Evolutionary conservation across 805 yeast species (phyloP).

Genomic region (Metschnikowia cerradonensis): DNA sequence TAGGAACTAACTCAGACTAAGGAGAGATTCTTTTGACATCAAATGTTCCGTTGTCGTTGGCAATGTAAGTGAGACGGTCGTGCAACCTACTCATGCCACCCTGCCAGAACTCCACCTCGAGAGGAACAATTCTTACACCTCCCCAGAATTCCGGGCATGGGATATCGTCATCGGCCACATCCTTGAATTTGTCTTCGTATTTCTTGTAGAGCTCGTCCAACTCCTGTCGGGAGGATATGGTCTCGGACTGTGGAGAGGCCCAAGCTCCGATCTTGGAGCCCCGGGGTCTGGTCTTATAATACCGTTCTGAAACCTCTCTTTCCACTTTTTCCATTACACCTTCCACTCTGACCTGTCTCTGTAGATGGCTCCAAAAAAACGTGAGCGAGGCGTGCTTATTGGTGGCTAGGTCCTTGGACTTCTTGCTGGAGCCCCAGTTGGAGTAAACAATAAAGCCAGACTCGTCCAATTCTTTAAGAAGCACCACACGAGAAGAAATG

Average conservation of each 20-base stretch:
- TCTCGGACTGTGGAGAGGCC: slow-evolving; percentile 85
- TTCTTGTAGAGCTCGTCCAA: slow-evolving; percentile 51
- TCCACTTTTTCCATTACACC: slow-evolving; percentile 74
- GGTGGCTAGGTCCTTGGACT: slow-evolving; percentile 61
- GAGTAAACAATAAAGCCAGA: slow-evolving; percentile 85
- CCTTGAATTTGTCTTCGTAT: slow-evolving; percentile 56
- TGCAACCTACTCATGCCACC: slow-evolving; percentile 88
- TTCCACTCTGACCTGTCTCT: slow-evolving; percentile 91
- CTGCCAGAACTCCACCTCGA: slow-evolving; percentile 96
- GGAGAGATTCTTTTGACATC: slow-evolving; percentile 70
- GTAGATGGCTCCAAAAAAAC: slow-evolving; percentile 88
- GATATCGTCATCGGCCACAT: slow-evolving; percentile 52
- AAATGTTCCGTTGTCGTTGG: slow-evolving; percentile 49
- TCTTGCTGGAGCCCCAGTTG: slow-evolving; percentile 86
- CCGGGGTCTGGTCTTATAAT: slow-evolving; percentile 84
- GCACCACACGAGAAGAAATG: slow-evolving; percentile 77
- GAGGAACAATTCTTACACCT: slow-evolving; percentile 81
- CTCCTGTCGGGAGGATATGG: slow-evolving; percentile 54
- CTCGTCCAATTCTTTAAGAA: slow-evolving; percentile 84
- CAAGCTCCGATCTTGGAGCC: slow-evolving; percentile 95
- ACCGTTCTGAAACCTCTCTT: slow-evolving; percentile 68
- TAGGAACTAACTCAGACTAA: slow-evolving; percentile 14
- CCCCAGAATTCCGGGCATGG: slow-evolving; percentile 98
- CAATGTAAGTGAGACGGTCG: slow-evolving; percentile 72
- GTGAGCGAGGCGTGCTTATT: slow-evolving; percentile 81